Conservation (phyloP, 1,284 basidiomycete species). For the Microbotryomycetes sp. region DNA sequence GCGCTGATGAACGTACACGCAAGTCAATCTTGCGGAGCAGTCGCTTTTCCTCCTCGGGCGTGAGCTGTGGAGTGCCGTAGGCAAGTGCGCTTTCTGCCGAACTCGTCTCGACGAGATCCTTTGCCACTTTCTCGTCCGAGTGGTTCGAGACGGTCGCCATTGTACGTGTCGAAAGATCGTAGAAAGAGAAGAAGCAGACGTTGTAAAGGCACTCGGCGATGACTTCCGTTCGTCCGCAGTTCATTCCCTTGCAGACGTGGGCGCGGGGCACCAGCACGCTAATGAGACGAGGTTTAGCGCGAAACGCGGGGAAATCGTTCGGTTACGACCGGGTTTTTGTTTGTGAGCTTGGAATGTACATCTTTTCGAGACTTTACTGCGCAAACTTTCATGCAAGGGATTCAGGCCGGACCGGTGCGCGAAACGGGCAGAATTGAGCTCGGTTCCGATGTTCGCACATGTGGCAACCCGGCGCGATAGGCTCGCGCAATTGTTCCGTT, state of each 20-base stretch:
- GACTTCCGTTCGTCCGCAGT: neutral
- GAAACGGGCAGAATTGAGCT: too few relatives aligned
- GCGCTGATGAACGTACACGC: neutral
- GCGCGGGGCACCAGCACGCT: too few relatives aligned
- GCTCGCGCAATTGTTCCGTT: too few relatives aligned
- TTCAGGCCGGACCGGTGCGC: too few relatives aligned
- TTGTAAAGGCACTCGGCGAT: neutral
- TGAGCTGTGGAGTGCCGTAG: neutral
- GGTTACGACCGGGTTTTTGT: too few relatives aligned
- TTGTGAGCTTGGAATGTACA: too few relatives aligned
- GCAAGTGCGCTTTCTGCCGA: neutral
- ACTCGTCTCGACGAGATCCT: neutral
- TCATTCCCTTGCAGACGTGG: neutral
- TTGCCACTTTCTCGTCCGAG: constrained; percentile 10
- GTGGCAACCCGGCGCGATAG: too few relatives aligned
- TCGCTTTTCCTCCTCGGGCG: constrained; percentile 15
- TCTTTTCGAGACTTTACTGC: too few relatives aligned
- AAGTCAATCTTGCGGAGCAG: constrained; percentile 26
- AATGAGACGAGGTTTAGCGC: too few relatives aligned
- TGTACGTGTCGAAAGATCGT: neutral
- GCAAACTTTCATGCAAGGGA: too few relatives aligned
- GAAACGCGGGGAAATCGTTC: too few relatives aligned
- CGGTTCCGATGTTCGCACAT: too few relatives aligned
- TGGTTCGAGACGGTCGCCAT: constrained; percentile 5
- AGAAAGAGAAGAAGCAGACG: neutral